These are phyloP conservation scores for Kingdonia uniflora DNA, from an alignment of 164 flowering plant species.

Conservation along the genomic window DNA sequence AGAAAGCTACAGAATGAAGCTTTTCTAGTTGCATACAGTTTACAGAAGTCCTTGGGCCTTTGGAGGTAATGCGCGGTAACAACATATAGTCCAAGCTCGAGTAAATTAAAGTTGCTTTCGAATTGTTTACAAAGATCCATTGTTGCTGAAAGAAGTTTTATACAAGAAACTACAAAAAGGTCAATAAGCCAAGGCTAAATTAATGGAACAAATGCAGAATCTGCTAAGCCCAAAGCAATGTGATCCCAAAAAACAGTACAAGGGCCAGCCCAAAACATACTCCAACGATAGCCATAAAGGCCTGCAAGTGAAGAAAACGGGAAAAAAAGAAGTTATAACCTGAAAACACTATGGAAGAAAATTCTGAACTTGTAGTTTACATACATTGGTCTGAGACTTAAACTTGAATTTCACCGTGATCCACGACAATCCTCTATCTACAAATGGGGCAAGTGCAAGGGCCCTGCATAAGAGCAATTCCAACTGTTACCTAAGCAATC, in stretches of 20 bases:
- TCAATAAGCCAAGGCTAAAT: too few relatives aligned
- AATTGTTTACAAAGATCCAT: too few relatives aligned
- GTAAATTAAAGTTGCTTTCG: too few relatives aligned
- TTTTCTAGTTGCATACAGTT: too few relatives aligned
- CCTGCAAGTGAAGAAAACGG: constrained; percentile 26
- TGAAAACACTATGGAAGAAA: background rate
- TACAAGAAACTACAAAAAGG: too few relatives aligned
- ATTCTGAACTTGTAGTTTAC: background rate
- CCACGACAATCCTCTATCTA: constrained; percentile 74
- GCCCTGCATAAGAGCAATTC: constrained; percentile 61
- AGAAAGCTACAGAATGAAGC: too few relatives aligned
- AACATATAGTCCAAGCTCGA: too few relatives aligned
- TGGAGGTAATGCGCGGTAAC: too few relatives aligned
- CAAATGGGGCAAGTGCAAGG: constrained; percentile 81
- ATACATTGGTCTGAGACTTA: constrained; percentile 61
- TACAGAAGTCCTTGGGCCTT: too few relatives aligned
- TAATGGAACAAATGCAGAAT: too few relatives aligned
- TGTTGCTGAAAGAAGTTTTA: too few relatives aligned
- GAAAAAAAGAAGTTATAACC: background rate
- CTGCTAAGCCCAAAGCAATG: constrained; percentile 53
- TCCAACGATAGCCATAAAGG: constrained; percentile 49
- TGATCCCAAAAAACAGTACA: constrained; percentile 44
- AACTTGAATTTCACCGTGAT: constrained; percentile 56
- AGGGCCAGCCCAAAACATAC: constrained; percentile 54
- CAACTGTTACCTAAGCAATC: too few relatives aligned